phyloP scores from a whole-genome alignment of 2,329 filamentous ascomycete genomes.

The Rhynchosporium graminicola region DNA sequence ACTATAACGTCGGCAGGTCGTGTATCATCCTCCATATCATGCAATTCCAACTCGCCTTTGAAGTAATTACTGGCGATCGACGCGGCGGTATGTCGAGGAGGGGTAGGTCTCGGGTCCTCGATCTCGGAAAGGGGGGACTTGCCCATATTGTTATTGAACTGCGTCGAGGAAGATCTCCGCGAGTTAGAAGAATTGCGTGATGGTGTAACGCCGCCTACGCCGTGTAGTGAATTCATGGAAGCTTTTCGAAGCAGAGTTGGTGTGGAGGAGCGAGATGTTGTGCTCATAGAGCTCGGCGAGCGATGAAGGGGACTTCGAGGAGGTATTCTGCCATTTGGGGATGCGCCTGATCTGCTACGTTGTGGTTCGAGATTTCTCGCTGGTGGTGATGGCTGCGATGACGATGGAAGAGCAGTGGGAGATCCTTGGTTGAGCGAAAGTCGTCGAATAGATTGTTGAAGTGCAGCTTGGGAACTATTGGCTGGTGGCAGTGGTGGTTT shows the following conservation, averaged over 20 bases:
- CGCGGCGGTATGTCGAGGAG: constrained; percentile 50
- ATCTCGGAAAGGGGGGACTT: constrained; percentile 45
- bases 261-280: constrained; percentile 44
- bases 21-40: constrained; percentile 30
- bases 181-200: constrained; percentile 41
- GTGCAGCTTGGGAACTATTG: constrained; percentile 27
- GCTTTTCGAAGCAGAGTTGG: constrained; percentile 46
- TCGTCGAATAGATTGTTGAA: constrained; percentile 45
- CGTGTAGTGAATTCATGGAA: constrained; percentile 47
- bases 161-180: constrained; percentile 48
- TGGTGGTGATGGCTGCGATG: constrained; percentile 26
- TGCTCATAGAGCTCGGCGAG: constrained; percentile 47
- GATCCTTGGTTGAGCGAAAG: constrained; percentile 40
- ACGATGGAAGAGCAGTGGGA: constrained; percentile 26
- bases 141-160: constrained; percentile 41
- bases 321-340: constrained; percentile 34
- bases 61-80: constrained; percentile 43
- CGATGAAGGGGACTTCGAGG: constrained; percentile 40
- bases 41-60: constrained; percentile 38
- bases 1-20: constrained; percentile 67
- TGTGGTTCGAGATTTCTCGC: constrained; percentile 19
- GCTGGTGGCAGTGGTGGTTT: constrained; percentile 23
- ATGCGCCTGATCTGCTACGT: constrained; percentile 27
- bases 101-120: constrained; percentile 39
- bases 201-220: constrained; percentile 42